Base-by-base conservation (phyloP, 2,329 filamentous ascomycete genomes). In the Aureobasidium sp. region DNA sequence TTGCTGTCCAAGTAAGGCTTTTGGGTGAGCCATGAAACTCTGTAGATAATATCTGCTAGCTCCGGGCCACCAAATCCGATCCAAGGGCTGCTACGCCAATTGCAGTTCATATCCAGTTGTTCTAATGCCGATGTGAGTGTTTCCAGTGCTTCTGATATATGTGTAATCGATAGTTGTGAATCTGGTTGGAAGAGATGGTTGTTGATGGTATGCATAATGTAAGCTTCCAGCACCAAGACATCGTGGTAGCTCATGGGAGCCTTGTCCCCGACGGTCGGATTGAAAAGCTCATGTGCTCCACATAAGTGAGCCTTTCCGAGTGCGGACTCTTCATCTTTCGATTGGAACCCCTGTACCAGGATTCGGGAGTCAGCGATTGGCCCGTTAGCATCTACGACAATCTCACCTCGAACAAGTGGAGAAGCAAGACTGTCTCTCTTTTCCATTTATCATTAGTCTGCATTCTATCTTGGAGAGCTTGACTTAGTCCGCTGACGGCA, bases 201-300 rank as follows among this genome's bases (percentile, higher is more conserved):
- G 33, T 58, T 50, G 11, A 61, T 40, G 6, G 64, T 64, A 10
- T 64, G 61, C 37, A 61, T 49, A 46, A 66, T 64, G 40, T 67
- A 67, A 15, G 46, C 65, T 59, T 66, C 64, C n/a, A 66, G 60
- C 1, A 67, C 58, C 10, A 66, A 37, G 2, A 37, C 43, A n/a
- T 64, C 61, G 27, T 66, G 64, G 6, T 58, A 37, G 31, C 49
- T 43, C 4, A 60, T 31, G 8, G 60, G 59, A 13, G 21, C 7
- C 11, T 53, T 47, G 6, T 54, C 37, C 27, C 35, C 43, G 8
- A 62, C 35, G 15, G 23, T 50, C 17, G 55, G 23, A 15, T 53
- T 46, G 31, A 65, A 65, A 23, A 65, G 50, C 13, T 60, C 29
- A 19, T 64, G 61, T 11, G 64, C 64, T 27, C 60, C 62, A 19